Conservation (phyloP, 495 filamentous ascomycete genomes). For the Aspergillus saccharolyticus region DNA sequence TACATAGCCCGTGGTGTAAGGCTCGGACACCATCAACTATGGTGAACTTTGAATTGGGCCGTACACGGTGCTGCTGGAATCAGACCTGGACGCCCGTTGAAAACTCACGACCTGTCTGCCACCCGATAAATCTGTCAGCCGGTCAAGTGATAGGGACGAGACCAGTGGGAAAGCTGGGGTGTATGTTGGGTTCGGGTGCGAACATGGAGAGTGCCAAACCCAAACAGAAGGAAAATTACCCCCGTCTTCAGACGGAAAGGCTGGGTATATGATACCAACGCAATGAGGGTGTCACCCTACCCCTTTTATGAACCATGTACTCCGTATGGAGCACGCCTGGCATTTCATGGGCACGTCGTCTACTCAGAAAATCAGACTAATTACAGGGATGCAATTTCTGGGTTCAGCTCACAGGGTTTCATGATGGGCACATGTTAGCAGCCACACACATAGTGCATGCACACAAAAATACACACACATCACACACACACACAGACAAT, state of each 20-base stretch:
- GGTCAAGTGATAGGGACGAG: not conserved
- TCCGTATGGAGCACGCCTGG: too few relatives aligned
- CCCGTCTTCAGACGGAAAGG: not conserved
- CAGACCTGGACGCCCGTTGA: not conserved
- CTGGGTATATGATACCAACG: not conserved
- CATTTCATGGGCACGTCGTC: too few relatives aligned
- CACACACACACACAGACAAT: too few relatives aligned
- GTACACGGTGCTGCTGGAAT: not conserved
- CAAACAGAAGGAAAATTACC: constrained; percentile 2
- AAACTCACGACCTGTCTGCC: not conserved
- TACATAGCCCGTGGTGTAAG: not conserved
- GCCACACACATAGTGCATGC: too few relatives aligned
- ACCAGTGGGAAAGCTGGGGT: constrained; percentile 1
- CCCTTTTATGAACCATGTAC: not conserved
- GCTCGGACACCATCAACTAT: not conserved
- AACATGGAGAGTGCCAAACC: constrained; percentile 3
- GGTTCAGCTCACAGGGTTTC: not conserved
- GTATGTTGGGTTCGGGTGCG: constrained; percentile 7
- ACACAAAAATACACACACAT: too few relatives aligned
- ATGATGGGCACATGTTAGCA: too few relatives aligned
- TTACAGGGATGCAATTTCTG: not conserved
- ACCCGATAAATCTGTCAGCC: not conserved
- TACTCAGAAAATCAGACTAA: not conserved
- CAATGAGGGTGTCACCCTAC: not conserved
- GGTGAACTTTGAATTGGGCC: not conserved